Percentiles rank a stretch among this genome's conserved stretches.
Conservation (phyloP, 2,329 filamentous ascomycete genomes). For the Sphaerulina vaccinii region DNA sequence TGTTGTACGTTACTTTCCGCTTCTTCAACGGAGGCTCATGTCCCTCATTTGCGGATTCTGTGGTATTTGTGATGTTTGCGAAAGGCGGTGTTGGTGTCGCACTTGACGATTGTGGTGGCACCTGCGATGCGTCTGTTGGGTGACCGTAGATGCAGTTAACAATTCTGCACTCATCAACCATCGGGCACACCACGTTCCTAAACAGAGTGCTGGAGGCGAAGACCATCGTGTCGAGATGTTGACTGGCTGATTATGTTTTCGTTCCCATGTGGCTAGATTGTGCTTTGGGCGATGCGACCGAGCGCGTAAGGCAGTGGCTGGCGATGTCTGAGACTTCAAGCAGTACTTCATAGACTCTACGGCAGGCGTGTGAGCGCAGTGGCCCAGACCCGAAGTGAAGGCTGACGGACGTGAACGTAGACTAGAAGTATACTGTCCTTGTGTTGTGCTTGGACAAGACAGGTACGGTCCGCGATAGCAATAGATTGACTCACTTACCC, state of each 20-base stretch:
- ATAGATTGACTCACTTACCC: background rate
- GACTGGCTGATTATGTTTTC: background rate
- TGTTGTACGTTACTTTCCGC: constrained; percentile 34
- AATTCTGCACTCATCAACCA: constrained; percentile 47
- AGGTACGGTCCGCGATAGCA: background rate
- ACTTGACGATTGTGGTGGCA: no score
- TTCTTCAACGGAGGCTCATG: constrained; percentile 30
- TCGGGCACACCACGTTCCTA: constrained; percentile 53
- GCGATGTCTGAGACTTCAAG: background rate
- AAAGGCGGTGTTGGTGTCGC: no score
- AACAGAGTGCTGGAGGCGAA: constrained; percentile 58
- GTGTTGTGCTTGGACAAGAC: background rate
- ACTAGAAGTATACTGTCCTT: background rate
- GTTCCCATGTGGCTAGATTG: background rate
- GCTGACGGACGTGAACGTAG: background rate
- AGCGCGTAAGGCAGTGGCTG: background rate
- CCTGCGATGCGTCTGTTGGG: constrained; percentile 8
- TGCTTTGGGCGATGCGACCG: background rate
- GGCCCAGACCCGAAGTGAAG: background rate
- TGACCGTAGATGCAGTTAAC: constrained; percentile 61
- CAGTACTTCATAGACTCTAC: background rate
- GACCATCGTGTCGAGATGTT: constrained; percentile 42
- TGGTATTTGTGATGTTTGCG: no score
- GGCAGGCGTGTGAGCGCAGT: background rate
- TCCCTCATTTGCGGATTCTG: constrained; percentile 5